Evolutionary conservation across 2,329 filamentous ascomycete species (phyloP).

Genomic region (Madurella fahalii): DNA sequence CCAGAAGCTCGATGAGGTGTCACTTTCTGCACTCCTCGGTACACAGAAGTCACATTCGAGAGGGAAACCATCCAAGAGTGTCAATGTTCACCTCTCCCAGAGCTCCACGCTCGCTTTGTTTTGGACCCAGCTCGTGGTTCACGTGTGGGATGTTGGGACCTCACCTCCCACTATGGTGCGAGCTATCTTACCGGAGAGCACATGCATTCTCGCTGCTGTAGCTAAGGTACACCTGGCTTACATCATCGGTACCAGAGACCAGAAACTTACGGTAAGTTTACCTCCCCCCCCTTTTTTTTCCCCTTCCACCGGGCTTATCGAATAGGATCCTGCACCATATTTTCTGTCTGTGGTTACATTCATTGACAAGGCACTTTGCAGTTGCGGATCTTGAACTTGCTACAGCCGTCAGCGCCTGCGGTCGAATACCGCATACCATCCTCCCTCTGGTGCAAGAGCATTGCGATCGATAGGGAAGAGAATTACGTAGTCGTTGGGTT

Average conservation of each 20-base stretch:
- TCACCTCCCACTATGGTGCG: slow-evolving; percentile 34
- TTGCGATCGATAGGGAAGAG: slow-evolving; percentile 37
- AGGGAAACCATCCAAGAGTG: slow-evolving; percentile 31
- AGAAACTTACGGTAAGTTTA: slow-evolving; percentile 39
- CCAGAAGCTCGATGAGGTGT: slow-evolving; percentile 38
- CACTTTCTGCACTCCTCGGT: slow-evolving; percentile 30
- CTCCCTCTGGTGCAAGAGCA: slow-evolving; percentile 36
- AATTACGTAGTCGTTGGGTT: slow-evolving; percentile 40
- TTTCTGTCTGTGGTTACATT: neutral
- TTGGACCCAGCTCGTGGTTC: slow-evolving; percentile 36
- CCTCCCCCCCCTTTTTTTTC: no score
- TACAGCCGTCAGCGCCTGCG: slow-evolving; percentile 28
- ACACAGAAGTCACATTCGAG: slow-evolving; percentile 27
- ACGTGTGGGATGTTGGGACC: slow-evolving; percentile 37
- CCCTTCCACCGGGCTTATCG: no score
- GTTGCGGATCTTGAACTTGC: slow-evolving; percentile 37
- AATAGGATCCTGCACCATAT: neutral
- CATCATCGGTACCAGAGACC: slow-evolving; percentile 38
- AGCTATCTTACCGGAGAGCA: slow-evolving; percentile 35
- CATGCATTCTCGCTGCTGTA: slow-evolving; percentile 37
- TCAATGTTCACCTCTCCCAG: slow-evolving; percentile 36
- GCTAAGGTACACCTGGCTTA: slow-evolving; percentile 37
- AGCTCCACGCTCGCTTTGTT: slow-evolving; percentile 38
- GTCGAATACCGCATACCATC: slow-evolving; percentile 39
- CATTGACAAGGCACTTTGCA: slow-evolving; percentile 13